These are phyloP conservation scores for Lichina pygmaea DNA, from an alignment of 495 filamentous ascomycete species.

Conservation along the genomic window DNA sequence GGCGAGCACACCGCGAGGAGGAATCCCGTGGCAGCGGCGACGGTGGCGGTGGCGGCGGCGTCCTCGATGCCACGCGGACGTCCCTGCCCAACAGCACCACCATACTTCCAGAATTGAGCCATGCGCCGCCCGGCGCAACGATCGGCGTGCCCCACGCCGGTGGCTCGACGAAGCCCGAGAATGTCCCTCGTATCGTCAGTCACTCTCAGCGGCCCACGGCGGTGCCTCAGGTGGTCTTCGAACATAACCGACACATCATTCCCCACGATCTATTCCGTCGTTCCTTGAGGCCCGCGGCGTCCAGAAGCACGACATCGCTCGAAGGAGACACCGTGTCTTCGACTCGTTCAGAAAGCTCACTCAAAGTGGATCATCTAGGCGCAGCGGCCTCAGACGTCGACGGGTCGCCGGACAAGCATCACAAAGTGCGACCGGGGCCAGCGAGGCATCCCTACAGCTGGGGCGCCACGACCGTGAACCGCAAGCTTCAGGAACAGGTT, in stretches of 20 bases:
- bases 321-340: background rate
- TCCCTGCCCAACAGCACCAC: background rate
- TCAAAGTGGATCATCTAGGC: background rate
- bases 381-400: background rate
- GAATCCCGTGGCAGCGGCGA: background rate
- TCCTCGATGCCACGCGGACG: constrained; percentile 2
- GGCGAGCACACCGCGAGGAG: constrained; percentile 20
- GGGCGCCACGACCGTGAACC: constrained; percentile 91
- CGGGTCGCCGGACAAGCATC: constrained; percentile 7
- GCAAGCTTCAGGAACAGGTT: constrained; percentile 66
- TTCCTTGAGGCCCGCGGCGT: background rate
- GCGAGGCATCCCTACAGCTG: constrained; percentile 35
- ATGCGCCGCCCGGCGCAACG: no score
- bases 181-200: constrained; percentile 44
- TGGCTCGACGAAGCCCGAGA: constrained; percentile 8
- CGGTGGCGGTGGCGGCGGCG: no score
- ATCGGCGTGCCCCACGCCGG: constrained; percentile 1
- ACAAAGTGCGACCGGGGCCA: constrained; percentile 9
- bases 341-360: background rate
- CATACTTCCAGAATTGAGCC: no score
- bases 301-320: background rate
- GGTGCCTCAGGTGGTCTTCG: constrained; percentile 79
- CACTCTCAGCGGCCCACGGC: constrained; percentile 38
- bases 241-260: constrained; percentile 87
- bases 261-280: constrained; percentile 47